Conservation (phyloP, 208 protist genomes). For the Leishmania braziliensis region DNA sequence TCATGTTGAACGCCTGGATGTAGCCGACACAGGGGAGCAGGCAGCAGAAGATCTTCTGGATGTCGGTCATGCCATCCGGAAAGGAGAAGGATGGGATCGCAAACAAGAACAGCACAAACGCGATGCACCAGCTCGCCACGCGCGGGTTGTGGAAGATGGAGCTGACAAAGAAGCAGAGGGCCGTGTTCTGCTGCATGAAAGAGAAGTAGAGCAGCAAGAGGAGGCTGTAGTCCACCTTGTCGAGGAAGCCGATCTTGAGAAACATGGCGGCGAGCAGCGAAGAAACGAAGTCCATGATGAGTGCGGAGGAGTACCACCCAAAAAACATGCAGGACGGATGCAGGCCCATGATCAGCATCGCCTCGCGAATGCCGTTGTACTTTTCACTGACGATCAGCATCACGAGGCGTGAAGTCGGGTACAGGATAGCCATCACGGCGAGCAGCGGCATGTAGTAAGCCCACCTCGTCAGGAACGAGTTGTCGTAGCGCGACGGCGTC, state of each 20-base stretch:
- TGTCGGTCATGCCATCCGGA: slow-evolving; percentile 51
- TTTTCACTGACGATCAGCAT: slow-evolving; percentile 84
- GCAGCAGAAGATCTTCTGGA: slow-evolving; percentile 46
- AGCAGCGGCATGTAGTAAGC: slow-evolving; percentile 83
- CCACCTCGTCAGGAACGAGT: slow-evolving; percentile 62
- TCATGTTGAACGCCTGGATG: slow-evolving; percentile 44
- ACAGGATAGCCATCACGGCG: slow-evolving; percentile 67
- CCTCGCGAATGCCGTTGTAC: slow-evolving; percentile 70
- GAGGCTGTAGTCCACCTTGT: slow-evolving; percentile 55
- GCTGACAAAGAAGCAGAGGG: slow-evolving; percentile 71
- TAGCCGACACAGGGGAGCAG: slow-evolving; percentile 73
- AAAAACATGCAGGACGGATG: slow-evolving; percentile 65
- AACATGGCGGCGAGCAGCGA: slow-evolving; percentile 59
- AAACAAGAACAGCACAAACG: slow-evolving; percentile 72
- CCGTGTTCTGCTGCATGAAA: slow-evolving; percentile 74
- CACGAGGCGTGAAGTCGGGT: slow-evolving; percentile 65
- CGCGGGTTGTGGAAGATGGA: slow-evolving; percentile 82
- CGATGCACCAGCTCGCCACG: slow-evolving; percentile 59
- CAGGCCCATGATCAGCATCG: slow-evolving; percentile 91
- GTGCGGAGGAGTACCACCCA: slow-evolving; percentile 69
- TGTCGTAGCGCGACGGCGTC: slow-evolving; percentile 40
- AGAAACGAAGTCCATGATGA: slow-evolving; percentile 63
- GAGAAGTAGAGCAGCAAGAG: slow-evolving; percentile 77
- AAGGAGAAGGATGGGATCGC: slow-evolving; percentile 71
- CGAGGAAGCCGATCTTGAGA: slow-evolving; percentile 65